Base-by-base conservation (phyloP, 1,284 basidiomycete species). In the Microbotryum silenes-acaulis region DNA sequence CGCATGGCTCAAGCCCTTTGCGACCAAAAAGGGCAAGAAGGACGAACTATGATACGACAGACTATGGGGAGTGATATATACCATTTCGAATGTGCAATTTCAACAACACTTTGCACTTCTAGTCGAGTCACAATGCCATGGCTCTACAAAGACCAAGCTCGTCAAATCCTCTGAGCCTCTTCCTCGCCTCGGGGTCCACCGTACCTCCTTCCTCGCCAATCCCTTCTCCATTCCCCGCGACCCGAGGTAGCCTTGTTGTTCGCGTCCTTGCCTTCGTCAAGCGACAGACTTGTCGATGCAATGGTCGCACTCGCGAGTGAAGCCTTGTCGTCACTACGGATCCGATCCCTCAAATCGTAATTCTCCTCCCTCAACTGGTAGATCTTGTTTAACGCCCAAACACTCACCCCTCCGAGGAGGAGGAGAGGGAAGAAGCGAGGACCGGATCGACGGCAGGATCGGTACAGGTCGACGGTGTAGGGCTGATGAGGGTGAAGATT, bases 1-100 rank as follows among this genome's bases (percentile, higher is more conserved):
- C 12, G 54, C 57, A 2, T 68, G 65, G 59, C 51, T 68, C 14
- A 55, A 56, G 25, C 61, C 59, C 4, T 60, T 62, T 37, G 57
- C 61, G 2, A n/a, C 31, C 12, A 20, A 48, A 7, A 59, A 60
- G 37, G 44, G 23, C 7, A 59, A 59, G 42, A 53, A 37, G n/a
- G 31, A 52, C 21, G 59, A 67, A 31, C 31, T 53, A 3, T 53
- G 51, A 50, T 16, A 27, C 2, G 21, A 3, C 14, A 50, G 16
- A n/a, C 2, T 16, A 5, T 27, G 48, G 16, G 27, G 27, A 23
- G 48, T 14, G 14, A 50, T 20, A 50, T 50, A 50, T 18, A 23
- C 48, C 27, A 50, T 27, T 23, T 1, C 48, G 16, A 10, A 50
- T 27, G 21, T 50, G 21, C 4, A 27, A 50, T 50, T 27, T 8